phyloP scores from a whole-genome alignment of 225 moss, liverwort and hornwort species.

The Neckera pumila region DNA sequence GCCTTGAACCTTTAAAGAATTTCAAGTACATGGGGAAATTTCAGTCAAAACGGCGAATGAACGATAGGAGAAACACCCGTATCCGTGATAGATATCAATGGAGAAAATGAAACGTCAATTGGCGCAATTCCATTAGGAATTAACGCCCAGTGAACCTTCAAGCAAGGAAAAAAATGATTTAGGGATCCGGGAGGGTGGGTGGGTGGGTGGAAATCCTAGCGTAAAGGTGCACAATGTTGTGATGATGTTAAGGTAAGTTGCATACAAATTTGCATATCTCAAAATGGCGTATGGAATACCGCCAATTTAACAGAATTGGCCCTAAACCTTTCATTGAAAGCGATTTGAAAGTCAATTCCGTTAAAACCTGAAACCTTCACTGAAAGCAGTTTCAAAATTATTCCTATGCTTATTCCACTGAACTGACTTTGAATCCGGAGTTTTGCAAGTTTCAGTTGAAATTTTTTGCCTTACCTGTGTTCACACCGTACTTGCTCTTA shows the following conservation, averaged over 20 bases:
- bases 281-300: neutral
- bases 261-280: neutral
- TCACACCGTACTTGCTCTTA: neutral
- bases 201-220: neutral
- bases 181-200: neutral
- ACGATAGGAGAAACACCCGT: neutral
- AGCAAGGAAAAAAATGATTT: neutral
- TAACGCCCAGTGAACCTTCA: neutral
- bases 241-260: neutral
- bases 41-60: neutral
- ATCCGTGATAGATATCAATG: neutral
- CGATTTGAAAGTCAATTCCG: neutral
- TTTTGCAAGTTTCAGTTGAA: neutral
- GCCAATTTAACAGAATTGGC: neutral
- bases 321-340: neutral
- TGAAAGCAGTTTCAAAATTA: neutral
- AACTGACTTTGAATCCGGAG: neutral
- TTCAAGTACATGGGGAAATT: neutral
- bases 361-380: neutral
- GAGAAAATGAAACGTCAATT: neutral
- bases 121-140: neutral
- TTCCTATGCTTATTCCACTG: neutral
- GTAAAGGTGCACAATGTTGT: neutral
- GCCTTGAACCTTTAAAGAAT: neutral
- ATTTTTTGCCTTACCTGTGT: neutral